A percentile compares a stretch with the other conserved stretches of the same genome.
Conservation (phyloP, 352 stramenopile species). For the Phytophthora boehmeriae region DNA sequence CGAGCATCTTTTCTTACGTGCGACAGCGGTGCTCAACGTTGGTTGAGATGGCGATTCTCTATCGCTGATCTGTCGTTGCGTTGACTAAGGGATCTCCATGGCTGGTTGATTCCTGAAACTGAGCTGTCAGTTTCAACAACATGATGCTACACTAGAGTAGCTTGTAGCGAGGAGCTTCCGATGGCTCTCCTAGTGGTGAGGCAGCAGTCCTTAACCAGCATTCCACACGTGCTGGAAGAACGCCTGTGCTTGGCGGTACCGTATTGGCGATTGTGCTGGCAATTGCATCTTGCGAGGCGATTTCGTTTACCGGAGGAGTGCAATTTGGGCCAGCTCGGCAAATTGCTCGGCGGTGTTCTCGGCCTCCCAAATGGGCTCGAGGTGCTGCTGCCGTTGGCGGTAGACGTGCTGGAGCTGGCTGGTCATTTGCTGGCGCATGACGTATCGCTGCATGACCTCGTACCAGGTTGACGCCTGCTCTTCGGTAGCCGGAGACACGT, state of each 20-base stretch:
- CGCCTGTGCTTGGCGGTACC: not conserved
- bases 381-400: slow-evolving; percentile 43
- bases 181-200: slow-evolving; percentile 20
- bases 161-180: slow-evolving; percentile 28
- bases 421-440: slow-evolving; percentile 40
- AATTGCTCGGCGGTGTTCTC: slow-evolving; percentile 33
- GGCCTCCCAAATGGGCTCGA: slow-evolving; percentile 48
- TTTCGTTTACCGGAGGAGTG: slow-evolving; percentile 21
- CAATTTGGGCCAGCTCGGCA: slow-evolving; percentile 21
- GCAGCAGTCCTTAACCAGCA: slow-evolving; percentile 13
- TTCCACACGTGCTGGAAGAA: slow-evolving; percentile 17
- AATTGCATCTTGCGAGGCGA: not conserved
- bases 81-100: slow-evolving; percentile 3
- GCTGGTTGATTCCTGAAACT: not conserved
- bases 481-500: slow-evolving; percentile 54
- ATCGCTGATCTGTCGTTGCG: not conserved
- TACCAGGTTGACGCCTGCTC: slow-evolving; percentile 67
- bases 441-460: slow-evolving; percentile 62
- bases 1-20: not conserved
- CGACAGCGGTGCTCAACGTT: not conserved
- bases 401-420: slow-evolving; percentile 48
- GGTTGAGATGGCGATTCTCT: not conserved
- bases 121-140: not conserved
- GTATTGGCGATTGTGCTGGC: not conserved
- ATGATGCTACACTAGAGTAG: not conserved